These are phyloP conservation scores for Syzygium jambos DNA, from an alignment of 345 rosid genomes.

Conservation along the genomic window DNA sequence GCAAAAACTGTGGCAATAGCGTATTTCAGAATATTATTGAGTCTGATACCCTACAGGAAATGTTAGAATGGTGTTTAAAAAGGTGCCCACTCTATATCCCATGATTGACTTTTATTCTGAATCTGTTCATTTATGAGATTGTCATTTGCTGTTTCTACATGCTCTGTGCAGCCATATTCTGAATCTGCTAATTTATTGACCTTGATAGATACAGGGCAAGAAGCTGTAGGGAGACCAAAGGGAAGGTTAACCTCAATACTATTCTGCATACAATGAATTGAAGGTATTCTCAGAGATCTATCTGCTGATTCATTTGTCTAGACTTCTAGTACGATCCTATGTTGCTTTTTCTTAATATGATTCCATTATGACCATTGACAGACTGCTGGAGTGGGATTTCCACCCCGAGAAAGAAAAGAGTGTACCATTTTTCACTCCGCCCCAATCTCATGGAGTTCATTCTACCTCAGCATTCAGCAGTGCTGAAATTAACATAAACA, in stretches of 20 bases:
- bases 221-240: slow-evolving; percentile 69
- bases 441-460: slow-evolving; percentile 59
- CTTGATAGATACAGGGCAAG: slow-evolving; percentile 59
- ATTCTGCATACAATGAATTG: slow-evolving; percentile 77
- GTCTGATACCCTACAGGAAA: slow-evolving; percentile 82
- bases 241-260: slow-evolving; percentile 80
- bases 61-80: slow-evolving; percentile 90
- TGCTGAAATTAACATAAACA: too few relatives aligned
- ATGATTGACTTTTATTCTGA: background rate
- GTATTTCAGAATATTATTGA: slow-evolving; percentile 72
- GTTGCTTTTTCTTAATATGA: background rate
- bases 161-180: slow-evolving; percentile 71
- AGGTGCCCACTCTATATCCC: slow-evolving; percentile 34
- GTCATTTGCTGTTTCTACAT: background rate
- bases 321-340: background rate
- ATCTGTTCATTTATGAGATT: background rate
- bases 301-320: background rate
- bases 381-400: slow-evolving; percentile 82
- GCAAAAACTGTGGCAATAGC: slow-evolving; percentile 88
- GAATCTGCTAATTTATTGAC: slow-evolving; percentile 74
- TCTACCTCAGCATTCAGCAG: slow-evolving; percentile 43
- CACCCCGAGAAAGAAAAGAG: slow-evolving; percentile 67
- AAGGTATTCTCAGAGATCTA: slow-evolving; percentile 29
- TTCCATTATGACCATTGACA: slow-evolving; percentile 9
- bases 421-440: slow-evolving; percentile 90